These are phyloP conservation scores for Fraxinus velutina DNA, from an alignment of 305 asterid genomes.

Conservation along the genomic window DNA sequence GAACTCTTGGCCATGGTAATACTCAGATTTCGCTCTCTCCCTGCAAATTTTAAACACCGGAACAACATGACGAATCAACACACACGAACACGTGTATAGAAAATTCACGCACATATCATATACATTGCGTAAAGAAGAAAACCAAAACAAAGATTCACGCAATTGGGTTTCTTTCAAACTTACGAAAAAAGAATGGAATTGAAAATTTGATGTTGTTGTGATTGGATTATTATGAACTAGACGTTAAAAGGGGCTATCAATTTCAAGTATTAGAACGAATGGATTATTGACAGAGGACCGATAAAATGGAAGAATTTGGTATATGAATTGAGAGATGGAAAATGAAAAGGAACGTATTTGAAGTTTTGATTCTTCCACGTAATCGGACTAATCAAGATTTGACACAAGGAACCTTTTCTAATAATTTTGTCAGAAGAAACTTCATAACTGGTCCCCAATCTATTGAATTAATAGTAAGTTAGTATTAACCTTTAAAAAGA, in stretches of 20 bases:
- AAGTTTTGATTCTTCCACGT: constrained; percentile 33
- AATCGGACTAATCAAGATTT: constrained; percentile 8
- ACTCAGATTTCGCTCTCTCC: constrained; percentile 28
- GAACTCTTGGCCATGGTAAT: constrained; percentile 51
- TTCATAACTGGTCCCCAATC: background rate
- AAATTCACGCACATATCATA: background rate
- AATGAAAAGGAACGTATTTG: constrained; percentile 14
- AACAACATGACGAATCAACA: constrained; percentile 35
- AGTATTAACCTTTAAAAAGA: background rate
- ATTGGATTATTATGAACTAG: constrained; percentile 16
- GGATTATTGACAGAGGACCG: background rate
- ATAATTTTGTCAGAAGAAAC: background rate
- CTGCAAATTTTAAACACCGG: constrained; percentile 43
- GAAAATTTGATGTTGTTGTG: background rate
- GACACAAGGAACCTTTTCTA: background rate
- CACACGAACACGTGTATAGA: background rate
- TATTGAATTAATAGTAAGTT: background rate
- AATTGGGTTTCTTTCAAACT: constrained; percentile 30
- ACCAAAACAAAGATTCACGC: constrained; percentile 23
- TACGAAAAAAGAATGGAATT: constrained; percentile 26
- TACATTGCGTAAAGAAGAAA: constrained; percentile 22
- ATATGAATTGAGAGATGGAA: background rate
- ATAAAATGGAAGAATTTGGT: background rate
- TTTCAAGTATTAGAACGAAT: background rate
- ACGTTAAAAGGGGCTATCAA: constrained; percentile 7